Base-by-base conservation (phyloP, 176 grass and related monocot genomes). In the Aegilops speltoides region DNA sequence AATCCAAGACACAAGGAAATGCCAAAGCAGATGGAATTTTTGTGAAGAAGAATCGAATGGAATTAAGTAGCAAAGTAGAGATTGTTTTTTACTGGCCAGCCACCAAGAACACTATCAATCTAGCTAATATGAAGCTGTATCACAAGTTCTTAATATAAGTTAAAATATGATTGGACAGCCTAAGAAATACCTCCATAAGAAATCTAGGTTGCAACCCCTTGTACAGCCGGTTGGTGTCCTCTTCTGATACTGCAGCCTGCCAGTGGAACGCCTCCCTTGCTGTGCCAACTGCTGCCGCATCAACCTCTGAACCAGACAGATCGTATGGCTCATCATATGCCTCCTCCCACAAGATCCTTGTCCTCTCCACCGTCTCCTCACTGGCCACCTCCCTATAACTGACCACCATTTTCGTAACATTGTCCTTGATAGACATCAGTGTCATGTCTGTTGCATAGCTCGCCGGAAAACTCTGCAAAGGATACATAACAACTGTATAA, bases 161-260 rank as follows among this genome's bases (percentile, higher is more conserved):
- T 38, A 67, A 67, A 43, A 29, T 41, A 57, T 57, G 36, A 37
- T 1, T 76, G 68, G n/a, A 52, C 69, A 78, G 75, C 33, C 64
- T 91, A 12, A 3, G 25, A 64, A 57, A 87, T 89, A 98, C 96
- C 91, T 98, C 91, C 91, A 98, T 89, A 45, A 95, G 46, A 76
- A 92, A 98, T 41, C 96, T 95, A 20, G 93, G 91, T 56, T 95
- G 93, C 86, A 98, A 46, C 40, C 73, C 89, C 80, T 92, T 98
- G 63, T 98, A 95, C 34, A 86, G 41, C 32, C 90, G 81, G 81
- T 98, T 95, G 82, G 82, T 65, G 56, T 95, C 90, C 34, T 83
- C 90, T 66, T 82, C 84, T 4, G 78, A 87, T 82, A 68, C 84
- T 45, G 70, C 54, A 32, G 85, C 61, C 31, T 86, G 88, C 96